phyloP scores from a whole-genome alignment of 106 monocot genomes.

The Chionographis japonica region DNA sequence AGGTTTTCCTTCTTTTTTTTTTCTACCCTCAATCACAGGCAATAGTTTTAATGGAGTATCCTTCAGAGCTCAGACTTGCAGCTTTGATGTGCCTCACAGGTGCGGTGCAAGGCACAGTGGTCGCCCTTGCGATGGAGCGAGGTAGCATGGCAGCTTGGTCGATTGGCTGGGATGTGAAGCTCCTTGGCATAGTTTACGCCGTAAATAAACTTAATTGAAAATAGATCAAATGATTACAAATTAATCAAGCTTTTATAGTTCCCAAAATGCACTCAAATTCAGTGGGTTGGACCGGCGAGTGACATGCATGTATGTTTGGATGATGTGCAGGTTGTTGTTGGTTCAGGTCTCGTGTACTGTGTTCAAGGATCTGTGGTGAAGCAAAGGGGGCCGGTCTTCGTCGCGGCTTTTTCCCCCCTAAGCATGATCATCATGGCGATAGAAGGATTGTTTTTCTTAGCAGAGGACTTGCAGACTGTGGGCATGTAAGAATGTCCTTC shows the following conservation, averaged over 20 bases:
- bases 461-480: slow-evolving; percentile 4
- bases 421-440: background rate
- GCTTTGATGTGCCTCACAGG: background rate
- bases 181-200: background rate
- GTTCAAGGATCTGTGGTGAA: background rate
- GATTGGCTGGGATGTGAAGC: background rate
- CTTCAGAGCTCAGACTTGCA: background rate
- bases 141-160: background rate
- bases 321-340: background rate
- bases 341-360: slow-evolving; percentile 1
- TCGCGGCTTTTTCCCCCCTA: background rate
- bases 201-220: background rate
- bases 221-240: background rate
- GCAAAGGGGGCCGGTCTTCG: slow-evolving; percentile 2
- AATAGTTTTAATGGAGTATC: background rate
- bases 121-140: background rate
- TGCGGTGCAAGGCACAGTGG: background rate
- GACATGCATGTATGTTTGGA: background rate
- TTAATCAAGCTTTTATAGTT: background rate
- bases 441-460: background rate
- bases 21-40: background rate
- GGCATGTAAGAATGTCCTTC: background rate
- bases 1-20: background rate
- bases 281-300: background rate
- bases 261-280: background rate